Base-by-base conservation (phyloP, 2,329 filamentous ascomycete species). In the Celoporthe dispersa region DNA sequence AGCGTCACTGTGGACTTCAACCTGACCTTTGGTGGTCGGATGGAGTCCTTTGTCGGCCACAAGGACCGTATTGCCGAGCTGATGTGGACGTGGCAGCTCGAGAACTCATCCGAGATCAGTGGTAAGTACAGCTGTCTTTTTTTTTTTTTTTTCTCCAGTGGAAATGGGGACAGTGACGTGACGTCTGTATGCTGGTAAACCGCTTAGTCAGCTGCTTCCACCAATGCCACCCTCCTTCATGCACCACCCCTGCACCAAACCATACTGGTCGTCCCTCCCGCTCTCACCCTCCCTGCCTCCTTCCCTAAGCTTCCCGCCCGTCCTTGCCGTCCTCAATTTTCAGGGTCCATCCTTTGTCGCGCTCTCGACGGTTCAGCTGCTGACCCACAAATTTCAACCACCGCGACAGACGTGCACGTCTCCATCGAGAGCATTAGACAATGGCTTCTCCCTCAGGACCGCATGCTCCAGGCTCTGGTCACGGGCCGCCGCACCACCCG, bases 61-160 rank as follows among this genome's bases (percentile, higher is more conserved):
- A 72, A 72, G 68, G 70, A 72, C 57, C 68, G 68, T 16, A 72
- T 72, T 55, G 68, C 68, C 48, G 70, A 72, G 70, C 28, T 72
- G 62, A 72, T 72, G 70, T 72, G 70, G 70, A 72, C 70, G 25
- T 72, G 70, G 70, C 70, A 72, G 57, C 68, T 72, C 48, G 70
- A 72, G 63, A 72, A 72, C 62, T 72, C 70, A 16, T 64, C 70
- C 33, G 70, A 72, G 65, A 72, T 72, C 25, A 67, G 64, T 66
- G 70, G 70, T 72, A 63, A 72, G 70, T 65, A 19, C 22, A 48
- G 5, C 7, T 44, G 16, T 60, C 14, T 35, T 19, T 35, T 22
- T 19, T 14, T 35, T 2, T 60, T 19, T 22, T 12, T 19, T 57
- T 57, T 57, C 12, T 28, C 2, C 3, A n/a, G 9, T 14, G 51